Evolutionary conservation across 2,329 filamentous ascomycete species (phyloP).

Genomic region (Talaromyces sp.): DNA sequence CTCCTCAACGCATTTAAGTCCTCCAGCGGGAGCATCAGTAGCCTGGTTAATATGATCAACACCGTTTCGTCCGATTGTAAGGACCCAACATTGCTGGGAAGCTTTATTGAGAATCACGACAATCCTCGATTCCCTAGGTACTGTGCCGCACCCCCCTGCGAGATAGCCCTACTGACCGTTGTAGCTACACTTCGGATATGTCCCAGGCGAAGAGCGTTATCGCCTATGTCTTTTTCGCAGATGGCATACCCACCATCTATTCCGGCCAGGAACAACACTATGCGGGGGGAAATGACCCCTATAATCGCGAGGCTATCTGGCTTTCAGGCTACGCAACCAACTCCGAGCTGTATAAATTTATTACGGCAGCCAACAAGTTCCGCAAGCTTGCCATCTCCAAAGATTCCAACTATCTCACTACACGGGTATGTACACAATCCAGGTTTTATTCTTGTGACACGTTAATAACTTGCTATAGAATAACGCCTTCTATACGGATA

Average conservation of each 20-base stretch:
- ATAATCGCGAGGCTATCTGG: constrained; percentile 55
- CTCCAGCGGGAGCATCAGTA: constrained; percentile 30
- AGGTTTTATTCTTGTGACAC: too few relatives aligned
- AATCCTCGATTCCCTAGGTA: constrained; percentile 49
- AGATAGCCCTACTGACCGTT: too few relatives aligned
- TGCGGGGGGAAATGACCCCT: constrained; percentile 46
- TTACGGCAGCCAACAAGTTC: constrained; percentile 47
- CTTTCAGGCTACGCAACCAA: constrained; percentile 45
- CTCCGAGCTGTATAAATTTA: constrained; percentile 46
- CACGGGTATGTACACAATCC: constrained; percentile 23
- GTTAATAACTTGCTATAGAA: constrained; percentile 22
- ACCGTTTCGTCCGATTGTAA: constrained; percentile 30
- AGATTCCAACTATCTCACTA: constrained; percentile 39
- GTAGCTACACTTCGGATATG: constrained; percentile 27
- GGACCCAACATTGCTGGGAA: constrained; percentile 48
- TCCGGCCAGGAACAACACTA: constrained; percentile 63
- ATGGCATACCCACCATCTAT: constrained; percentile 62
- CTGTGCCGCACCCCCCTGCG: neutral
- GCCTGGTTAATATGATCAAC: constrained; percentile 32
- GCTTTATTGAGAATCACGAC: constrained; percentile 61
- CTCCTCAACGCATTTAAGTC: constrained; percentile 34
- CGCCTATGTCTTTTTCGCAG: constrained; percentile 54
- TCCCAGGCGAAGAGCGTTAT: constrained; percentile 57
- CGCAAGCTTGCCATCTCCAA: constrained; percentile 41
- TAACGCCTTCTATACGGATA: constrained; percentile 41